Evolutionary conservation across 192 early-diverging fungal species (phyloP), one percentile per base, ranked within the genome.

Genomic region (Coemansia sp.): DNA sequence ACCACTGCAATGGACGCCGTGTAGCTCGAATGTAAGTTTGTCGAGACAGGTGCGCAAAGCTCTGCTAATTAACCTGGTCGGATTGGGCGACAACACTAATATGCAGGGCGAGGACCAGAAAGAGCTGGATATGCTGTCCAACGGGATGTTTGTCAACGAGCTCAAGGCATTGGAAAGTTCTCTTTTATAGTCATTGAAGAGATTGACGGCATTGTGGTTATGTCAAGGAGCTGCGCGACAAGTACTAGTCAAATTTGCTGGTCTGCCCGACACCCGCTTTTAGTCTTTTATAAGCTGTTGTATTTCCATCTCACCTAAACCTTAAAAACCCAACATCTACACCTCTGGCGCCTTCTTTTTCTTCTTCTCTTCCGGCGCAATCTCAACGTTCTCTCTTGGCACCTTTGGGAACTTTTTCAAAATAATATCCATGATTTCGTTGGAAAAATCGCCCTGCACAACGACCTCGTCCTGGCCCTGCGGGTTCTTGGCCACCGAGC

Each of bases 121-220:
- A 83, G 97, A 98, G 82, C 85, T 98, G 36, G 96, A 98, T 70
- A 89, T 97, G 24, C 84, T 98, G 59, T 90, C 93, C 52, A 98
- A 98, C 81, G 93, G 97, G 67, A 98, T 97, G 83, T 96, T 98
- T 86, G 87, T 92, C 76, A 97, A 98, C 79, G 85, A 94, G 55
- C 84, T 98, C 66, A 81, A 84, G 63, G 88, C 87, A 21, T 92
- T 91, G 92, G 92, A 54, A 94, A 93, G 80, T 90, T 93, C 37
- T 89, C 92, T 20, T 82, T 98, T 49, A 87, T 98, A 85, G 93
- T 98, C 28, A 95, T 94, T 6, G 96, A 98, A 76, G 96, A 98
- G 81, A 88, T 92, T 55, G 96, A 97, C 58, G 86, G 94, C 60
- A 92, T 93, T 40, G 94, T 98, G 74, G 78, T 91, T 54, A 86